These are phyloP conservation scores for Lactarius quietus DNA, from an alignment of 768 basidiomycete species.

Conservation along the genomic window DNA sequence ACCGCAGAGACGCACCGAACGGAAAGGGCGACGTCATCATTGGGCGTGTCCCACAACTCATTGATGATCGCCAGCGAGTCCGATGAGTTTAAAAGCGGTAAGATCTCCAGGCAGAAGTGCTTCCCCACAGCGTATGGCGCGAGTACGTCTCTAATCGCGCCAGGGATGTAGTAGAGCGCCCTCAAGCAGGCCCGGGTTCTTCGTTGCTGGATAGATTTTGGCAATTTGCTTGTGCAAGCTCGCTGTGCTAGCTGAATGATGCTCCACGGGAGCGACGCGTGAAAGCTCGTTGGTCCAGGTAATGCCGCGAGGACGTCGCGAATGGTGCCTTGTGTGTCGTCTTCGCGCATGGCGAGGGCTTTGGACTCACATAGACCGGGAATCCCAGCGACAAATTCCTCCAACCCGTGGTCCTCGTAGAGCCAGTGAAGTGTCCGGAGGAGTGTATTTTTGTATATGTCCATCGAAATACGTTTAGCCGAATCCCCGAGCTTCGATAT, in stretches of 20 bases:
- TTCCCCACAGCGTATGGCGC: neutral
- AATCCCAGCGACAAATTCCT: neutral
- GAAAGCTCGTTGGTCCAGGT: slow-evolving; percentile 3
- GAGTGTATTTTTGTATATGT: neutral
- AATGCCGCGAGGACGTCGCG: slow-evolving; percentile 1
- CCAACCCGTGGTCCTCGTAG: neutral
- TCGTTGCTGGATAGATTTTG: neutral
- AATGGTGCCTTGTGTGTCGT: neutral
- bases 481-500: neutral
- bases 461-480: neutral
- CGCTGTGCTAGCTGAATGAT: neutral
- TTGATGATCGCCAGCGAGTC: neutral
- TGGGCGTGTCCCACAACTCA: neutral
- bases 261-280: neutral
- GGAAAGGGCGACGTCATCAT: neutral
- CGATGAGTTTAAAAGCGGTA: neutral
- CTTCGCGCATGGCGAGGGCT: neutral
- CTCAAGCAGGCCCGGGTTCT: neutral
- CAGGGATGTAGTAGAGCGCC: neutral
- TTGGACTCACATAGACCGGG: neutral
- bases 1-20: neutral
- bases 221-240: neutral
- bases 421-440: neutral
- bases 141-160: neutral
- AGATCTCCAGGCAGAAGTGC: neutral